Evolutionary conservation across 495 filamentous ascomycete species (phyloP).

Genomic region (Xylaria palmicola): DNA sequence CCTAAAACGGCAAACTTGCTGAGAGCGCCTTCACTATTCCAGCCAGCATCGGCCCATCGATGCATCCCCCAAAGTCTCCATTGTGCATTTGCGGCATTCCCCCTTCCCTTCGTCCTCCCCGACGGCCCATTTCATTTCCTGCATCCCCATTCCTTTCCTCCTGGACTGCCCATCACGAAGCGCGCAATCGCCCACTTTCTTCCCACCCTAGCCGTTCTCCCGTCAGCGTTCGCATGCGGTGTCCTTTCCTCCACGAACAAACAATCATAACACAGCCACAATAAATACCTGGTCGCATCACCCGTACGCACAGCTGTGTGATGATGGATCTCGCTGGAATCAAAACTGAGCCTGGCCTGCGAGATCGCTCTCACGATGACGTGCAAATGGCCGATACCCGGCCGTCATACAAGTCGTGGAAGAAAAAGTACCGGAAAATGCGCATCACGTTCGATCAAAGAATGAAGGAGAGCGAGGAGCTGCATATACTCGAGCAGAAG

Average conservation of each 20-base stretch:
- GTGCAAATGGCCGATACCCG: slow-evolving; percentile 35
- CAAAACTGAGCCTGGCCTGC: slow-evolving; percentile 25
- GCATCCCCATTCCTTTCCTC: no score
- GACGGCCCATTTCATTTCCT: no score
- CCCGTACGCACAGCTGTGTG: neutral
- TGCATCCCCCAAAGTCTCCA: neutral
- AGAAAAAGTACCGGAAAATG: slow-evolving; percentile 96
- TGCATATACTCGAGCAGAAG: slow-evolving; percentile 75
- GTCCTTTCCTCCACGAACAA: no score
- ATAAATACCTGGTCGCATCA: neutral
- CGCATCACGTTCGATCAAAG: slow-evolving; percentile 78
- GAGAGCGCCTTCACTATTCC: neutral
- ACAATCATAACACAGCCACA: neutral
- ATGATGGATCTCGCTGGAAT: slow-evolving; percentile 21
- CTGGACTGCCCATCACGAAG: no score
- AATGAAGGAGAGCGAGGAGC: slow-evolving; percentile 74
- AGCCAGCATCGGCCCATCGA: neutral
- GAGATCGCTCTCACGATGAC: slow-evolving; percentile 31
- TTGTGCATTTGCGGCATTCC: no score
- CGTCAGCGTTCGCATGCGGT: no score
- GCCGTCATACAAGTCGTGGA: slow-evolving; percentile 49
- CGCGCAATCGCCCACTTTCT: no score
- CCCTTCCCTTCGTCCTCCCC: no score
- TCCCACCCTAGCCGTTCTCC: no score
- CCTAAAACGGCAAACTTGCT: slow-evolving; percentile 10